Base-by-base conservation (phyloP, 345 rosid species). In the Camelina hispida region DNA sequence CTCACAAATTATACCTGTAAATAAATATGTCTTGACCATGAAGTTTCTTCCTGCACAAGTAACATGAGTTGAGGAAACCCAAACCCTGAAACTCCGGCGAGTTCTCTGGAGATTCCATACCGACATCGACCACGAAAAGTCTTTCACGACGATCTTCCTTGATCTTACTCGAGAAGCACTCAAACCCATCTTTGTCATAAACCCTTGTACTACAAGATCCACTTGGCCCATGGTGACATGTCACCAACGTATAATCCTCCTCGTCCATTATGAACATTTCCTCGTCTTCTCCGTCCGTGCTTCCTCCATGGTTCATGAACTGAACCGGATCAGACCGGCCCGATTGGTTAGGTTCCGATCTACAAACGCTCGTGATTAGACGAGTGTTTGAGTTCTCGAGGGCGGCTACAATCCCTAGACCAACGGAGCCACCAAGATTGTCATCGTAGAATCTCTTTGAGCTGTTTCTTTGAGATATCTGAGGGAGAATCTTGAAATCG, bases 331-430 rank as follows among this genome's bases (percentile, higher is more conserved):
- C 75, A 3, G 88, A 85, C 47, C 78, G 47, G 83, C 64, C 65
- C 18, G 20, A 30, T 62, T 71, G 71, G 62, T 32, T 38, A 58
- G 6, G 79, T 35, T 65, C 83, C 6, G 47, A 76, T 71, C 40
- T 84, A 60, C 76, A 52, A 34, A 75, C 46, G 74, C 80, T 17
- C 18, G 66, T 11, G 59, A 51, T 23, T 42, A 80, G 34, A 66
- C 79, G 74, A 60, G 56, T 34, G 52, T 17, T 68, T 22, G 89
- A 62, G 54, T 86, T 89, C 70, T 91, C 93, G 11, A 89, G 88
- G 1, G 94, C 94, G 1, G 87, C 93, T 3, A 91, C 90, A 50
- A 93, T 93, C 1, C 93, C 97, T 48, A 93, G 68, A 14, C 97
- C 97, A 65, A 93, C 97, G 56, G 91, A 86, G 22, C 93, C 89